Evolutionary conservation across 768 basidiomycete species (phyloP).

Genomic region (Suillus subluteus): DNA sequence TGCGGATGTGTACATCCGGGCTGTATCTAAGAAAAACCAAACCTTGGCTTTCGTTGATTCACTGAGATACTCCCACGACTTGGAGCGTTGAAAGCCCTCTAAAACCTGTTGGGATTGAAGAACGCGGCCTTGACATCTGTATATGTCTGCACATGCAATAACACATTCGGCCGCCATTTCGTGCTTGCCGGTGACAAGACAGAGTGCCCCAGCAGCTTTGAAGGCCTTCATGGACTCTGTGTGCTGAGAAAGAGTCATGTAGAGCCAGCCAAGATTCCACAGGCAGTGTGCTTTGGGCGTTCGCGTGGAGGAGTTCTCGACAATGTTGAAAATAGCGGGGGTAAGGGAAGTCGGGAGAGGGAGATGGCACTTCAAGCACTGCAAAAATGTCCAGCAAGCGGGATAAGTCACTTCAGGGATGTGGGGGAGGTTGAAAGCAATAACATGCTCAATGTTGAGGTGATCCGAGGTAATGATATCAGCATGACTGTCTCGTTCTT

Average conservation of each 20-base stretch:
- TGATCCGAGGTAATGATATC: background rate
- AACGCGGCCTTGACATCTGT: background rate
- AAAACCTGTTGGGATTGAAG: background rate
- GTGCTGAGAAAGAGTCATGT: background rate
- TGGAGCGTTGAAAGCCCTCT: background rate
- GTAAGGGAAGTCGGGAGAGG: background rate
- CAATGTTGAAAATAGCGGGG: background rate
- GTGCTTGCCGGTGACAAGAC: background rate
- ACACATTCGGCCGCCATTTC: background rate
- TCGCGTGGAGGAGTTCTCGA: background rate
- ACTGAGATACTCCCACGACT: background rate
- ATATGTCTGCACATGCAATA: background rate
- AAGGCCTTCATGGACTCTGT: background rate
- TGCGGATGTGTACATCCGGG: background rate
- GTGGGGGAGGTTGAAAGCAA: background rate
- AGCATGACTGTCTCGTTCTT: background rate
- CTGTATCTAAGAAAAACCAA: background rate
- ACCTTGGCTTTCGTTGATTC: background rate
- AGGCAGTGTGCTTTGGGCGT: background rate
- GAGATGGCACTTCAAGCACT: background rate
- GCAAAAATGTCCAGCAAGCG: background rate
- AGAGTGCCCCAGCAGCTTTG: background rate
- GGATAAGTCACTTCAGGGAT: background rate
- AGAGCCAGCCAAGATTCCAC: background rate
- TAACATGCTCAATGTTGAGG: background rate